These are phyloP conservation scores for Austroboletus niveus DNA, from an alignment of 1,284 basidiomycete species.

Conservation along the genomic window DNA sequence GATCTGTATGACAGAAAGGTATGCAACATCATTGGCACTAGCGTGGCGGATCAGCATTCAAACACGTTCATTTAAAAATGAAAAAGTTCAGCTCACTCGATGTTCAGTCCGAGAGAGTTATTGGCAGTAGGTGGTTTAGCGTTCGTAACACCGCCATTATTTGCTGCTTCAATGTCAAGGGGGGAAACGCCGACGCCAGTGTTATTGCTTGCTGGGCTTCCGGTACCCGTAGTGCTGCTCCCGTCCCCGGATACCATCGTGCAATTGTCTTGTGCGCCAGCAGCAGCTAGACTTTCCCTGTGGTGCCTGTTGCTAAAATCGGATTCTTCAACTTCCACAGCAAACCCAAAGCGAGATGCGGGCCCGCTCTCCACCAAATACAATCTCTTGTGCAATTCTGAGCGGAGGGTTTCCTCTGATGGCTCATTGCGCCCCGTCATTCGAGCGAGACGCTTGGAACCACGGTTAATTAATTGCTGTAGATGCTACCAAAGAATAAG, in stretches of 20 bases:
- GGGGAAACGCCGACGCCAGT: constrained; percentile 35
- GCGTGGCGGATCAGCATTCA: background rate
- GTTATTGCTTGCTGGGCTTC: constrained; percentile 9
- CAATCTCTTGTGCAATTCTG: constrained; percentile 55
- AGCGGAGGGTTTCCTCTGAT: constrained; percentile 46
- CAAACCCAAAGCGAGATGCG: constrained; percentile 12
- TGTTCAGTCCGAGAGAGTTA: constrained; percentile 70
- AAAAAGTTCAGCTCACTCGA: constrained; percentile 48
- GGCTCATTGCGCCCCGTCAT: constrained; percentile 62
- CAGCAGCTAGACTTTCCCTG: constrained; percentile 10
- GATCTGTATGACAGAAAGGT: constrained; percentile 74
- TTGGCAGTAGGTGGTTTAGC: constrained; percentile 51
- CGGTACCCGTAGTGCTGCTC: constrained; percentile 7
- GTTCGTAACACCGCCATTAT: constrained; percentile 43
- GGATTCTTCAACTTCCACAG: constrained; percentile 4
- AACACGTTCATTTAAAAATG: background rate
- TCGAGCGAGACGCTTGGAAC: constrained; percentile 61
- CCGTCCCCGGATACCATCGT: background rate
- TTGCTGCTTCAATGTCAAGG: constrained; percentile 39
- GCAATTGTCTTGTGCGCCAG: constrained; percentile 4
- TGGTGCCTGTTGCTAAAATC: constrained; percentile 8
- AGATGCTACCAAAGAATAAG: constrained; percentile 44
- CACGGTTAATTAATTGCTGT: constrained; percentile 72
- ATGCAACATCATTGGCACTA: constrained; percentile 48
- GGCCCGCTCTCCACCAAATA: constrained; percentile 36